phyloP scores from a whole-genome alignment of 306 rosid genomes.

The Carpinus viminea region DNA sequence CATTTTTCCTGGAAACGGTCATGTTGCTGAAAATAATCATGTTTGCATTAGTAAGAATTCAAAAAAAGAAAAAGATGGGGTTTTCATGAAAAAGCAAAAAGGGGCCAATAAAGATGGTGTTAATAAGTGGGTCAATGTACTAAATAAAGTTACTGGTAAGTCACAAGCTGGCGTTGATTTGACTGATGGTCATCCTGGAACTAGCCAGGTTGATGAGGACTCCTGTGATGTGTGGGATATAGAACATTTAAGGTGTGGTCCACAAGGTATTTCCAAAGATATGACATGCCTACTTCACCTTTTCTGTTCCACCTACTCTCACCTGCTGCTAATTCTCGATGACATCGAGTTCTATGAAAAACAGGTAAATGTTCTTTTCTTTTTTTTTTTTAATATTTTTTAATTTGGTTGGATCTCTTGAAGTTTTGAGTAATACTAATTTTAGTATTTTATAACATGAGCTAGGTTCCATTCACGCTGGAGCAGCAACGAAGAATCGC shows the following conservation, averaged over 20 bases:
- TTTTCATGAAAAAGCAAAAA: conserved; percentile 55
- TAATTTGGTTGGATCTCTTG: conserved; percentile 7
- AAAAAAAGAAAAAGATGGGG: conserved; percentile 38
- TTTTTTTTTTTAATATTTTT: conserved; percentile 5
- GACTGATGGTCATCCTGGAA: conserved; percentile 42
- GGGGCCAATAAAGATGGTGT: conserved; percentile 55
- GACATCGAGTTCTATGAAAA: conserved; percentile 98
- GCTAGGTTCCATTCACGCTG: conserved; percentile 81
- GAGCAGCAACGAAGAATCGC: conserved; percentile 89
- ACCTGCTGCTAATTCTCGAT: conserved; percentile 88
- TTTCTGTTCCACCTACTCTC: conserved; percentile 91
- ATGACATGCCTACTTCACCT: conserved; percentile 76
- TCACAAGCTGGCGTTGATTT: conserved; percentile 49
- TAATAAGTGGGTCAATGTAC: conserved; percentile 73
- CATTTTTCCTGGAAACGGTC: conserved; percentile 51
- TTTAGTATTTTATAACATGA: conserved; percentile 38
- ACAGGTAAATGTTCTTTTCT: conserved; percentile 53
- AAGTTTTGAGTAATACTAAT: conserved; percentile 24
- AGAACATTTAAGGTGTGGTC: conserved; percentile 72
- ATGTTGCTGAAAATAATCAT: conserved; percentile 31
- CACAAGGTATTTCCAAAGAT: conserved; percentile 76
- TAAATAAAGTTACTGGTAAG: conserved; percentile 76
- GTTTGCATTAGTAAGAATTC: conserved; percentile 35
- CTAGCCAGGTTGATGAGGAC: conserved; percentile 48
- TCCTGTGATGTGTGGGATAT: conserved; percentile 76